Evolutionary conservation across 805 yeast species (phyloP).

Genomic region (Yueomyces sinensis): DNA sequence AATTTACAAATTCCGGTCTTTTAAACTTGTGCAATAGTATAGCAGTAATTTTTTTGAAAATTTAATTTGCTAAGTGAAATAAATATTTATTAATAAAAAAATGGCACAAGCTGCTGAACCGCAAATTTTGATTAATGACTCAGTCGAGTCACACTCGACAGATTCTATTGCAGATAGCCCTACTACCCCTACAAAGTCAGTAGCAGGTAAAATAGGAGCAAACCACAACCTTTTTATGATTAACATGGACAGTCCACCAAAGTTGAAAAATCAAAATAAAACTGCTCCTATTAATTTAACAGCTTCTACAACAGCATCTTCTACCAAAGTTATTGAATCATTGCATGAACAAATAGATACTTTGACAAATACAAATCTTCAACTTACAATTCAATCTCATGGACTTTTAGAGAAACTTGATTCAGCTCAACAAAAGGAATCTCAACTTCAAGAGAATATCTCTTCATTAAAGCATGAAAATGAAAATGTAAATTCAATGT

Average conservation of each 20-base stretch:
- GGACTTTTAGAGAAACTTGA: slow-evolving; percentile 43
- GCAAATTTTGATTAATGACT: no score
- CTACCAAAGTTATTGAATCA: slow-evolving; percentile 28
- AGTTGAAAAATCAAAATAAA: neutral
- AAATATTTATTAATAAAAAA: no score
- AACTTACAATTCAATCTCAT: slow-evolving; percentile 27
- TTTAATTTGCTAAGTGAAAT: no score
- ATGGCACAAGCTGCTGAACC: no score
- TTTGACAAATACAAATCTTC: slow-evolving; percentile 29
- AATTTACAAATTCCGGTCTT: no score
- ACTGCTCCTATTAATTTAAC: neutral
- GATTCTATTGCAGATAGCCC: neutral
- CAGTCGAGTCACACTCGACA: no score
- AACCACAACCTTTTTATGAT: slow-evolving; percentile 11
- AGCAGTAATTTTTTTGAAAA: no score
- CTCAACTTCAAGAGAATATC: slow-evolving; percentile 36
- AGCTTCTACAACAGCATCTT: neutral
- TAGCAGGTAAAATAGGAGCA: slow-evolving; percentile 1
- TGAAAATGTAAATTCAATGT: slow-evolving; percentile 54
- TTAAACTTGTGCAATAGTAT: no score
- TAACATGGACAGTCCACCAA: slow-evolving; percentile 1
- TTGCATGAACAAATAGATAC: slow-evolving; percentile 39
- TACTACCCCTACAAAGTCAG: neutral
- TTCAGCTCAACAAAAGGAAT: slow-evolving; percentile 27
- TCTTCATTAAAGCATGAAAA: slow-evolving; percentile 67